phyloP scores from a whole-genome alignment of 352 stramenopile species.

The Pythium aristosporum region DNA sequence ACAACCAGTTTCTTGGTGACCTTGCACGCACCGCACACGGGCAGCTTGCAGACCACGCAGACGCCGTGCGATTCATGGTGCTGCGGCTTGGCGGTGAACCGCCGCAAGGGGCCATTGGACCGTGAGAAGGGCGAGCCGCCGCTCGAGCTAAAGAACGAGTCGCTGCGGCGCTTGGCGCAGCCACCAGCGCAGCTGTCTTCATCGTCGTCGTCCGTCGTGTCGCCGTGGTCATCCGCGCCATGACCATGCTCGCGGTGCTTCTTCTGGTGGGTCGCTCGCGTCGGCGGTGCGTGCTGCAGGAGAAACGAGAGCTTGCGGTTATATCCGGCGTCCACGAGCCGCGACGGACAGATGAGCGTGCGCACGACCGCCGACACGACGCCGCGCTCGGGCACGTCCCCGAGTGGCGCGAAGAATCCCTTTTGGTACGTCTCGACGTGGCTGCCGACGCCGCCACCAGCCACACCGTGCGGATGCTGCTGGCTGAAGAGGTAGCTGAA shows the following conservation, averaged over 20 bases:
- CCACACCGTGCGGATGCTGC: background rate
- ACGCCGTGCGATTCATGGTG: constrained; percentile 12
- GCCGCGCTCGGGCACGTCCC: constrained; percentile 19
- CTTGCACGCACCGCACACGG: constrained; percentile 22
- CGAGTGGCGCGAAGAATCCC: constrained; percentile 22
- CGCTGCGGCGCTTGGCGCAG: constrained; percentile 9
- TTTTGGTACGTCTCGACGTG: constrained; percentile 26
- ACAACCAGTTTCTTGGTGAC: constrained; percentile 23
- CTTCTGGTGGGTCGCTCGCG: background rate
- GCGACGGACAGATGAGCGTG: constrained; percentile 2
- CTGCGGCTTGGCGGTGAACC: background rate
- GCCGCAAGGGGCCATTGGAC: background rate
- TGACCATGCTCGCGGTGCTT: background rate
- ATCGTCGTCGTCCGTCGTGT: background rate
- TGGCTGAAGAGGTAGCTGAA: constrained; percentile 25
- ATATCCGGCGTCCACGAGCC: constrained; percentile 15
- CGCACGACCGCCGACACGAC: constrained; percentile 17
- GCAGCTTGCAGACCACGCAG: constrained; percentile 24
- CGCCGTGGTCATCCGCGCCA: constrained; percentile 1
- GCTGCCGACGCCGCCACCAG: background rate
- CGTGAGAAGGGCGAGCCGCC: constrained; percentile 7
- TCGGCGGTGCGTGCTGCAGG: constrained; percentile 16
- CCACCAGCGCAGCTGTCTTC: constrained; percentile 16
- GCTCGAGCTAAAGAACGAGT: constrained; percentile 20
- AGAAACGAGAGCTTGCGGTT: constrained; percentile 22